phyloP scores from a whole-genome alignment of 495 filamentous ascomycete genomes.

The Lindgomyces ingoldianus region DNA sequence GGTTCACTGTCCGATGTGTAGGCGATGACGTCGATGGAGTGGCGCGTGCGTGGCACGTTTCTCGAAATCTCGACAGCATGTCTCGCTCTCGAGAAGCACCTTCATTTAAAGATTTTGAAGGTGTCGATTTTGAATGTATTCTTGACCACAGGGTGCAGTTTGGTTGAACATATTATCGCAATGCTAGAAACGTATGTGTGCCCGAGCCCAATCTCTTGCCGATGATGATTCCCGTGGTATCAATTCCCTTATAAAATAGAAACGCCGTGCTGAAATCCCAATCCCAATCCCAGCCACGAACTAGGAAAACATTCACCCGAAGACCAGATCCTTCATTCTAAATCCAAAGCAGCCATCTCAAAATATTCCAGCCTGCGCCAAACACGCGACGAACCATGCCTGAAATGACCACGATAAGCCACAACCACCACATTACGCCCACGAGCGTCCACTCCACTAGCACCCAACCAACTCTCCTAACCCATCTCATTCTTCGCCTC shows the following conservation, averaged over 20 bases:
- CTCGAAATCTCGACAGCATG: too few relatives aligned
- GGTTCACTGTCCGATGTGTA: background rate
- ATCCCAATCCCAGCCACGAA: too few relatives aligned
- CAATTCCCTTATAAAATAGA: background rate
- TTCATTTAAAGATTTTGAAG: too few relatives aligned
- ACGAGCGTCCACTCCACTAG: slow-evolving; percentile 51
- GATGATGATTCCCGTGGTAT: background rate
- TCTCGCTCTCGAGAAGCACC: too few relatives aligned
- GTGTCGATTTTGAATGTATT: too few relatives aligned
- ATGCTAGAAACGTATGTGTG: background rate
- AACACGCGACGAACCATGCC: slow-evolving; percentile 46
- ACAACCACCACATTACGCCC: slow-evolving; percentile 54
- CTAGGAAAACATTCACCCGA: too few relatives aligned
- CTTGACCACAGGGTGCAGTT: too few relatives aligned
- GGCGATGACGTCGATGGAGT: slow-evolving; percentile 2
- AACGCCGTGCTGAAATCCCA: too few relatives aligned
- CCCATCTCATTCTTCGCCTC: slow-evolving; percentile 69
- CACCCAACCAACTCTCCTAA: slow-evolving; percentile 53
- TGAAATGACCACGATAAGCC: slow-evolving; percentile 49
- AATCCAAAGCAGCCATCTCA: slow-evolving; percentile 81
- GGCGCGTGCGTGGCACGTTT: background rate
- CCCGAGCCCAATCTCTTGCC: background rate
- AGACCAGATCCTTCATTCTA: background rate
- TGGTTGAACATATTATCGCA: too few relatives aligned
- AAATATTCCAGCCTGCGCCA: slow-evolving; percentile 56